Conservation (phyloP, 2,329 filamentous ascomycete species). For the Xylaria sp. region DNA sequence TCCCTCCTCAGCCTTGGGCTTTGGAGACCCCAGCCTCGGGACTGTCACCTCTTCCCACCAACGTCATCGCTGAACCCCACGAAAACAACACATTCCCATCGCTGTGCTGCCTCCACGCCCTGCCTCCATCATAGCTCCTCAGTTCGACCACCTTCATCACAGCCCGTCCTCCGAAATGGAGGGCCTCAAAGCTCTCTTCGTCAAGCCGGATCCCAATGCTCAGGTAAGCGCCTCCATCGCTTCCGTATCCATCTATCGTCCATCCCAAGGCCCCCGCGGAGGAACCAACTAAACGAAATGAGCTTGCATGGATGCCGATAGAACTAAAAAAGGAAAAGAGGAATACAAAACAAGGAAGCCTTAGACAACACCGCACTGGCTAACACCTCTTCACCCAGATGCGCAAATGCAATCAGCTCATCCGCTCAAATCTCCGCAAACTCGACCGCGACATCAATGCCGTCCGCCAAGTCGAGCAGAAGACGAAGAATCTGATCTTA, state of each 20-base stretch:
- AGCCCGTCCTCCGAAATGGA: conserved; percentile 71
- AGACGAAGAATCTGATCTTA: conserved; percentile 86
- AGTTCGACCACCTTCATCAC: background rate
- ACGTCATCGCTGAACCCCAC: conserved; percentile 34
- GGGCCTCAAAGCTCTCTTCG: conserved; percentile 84
- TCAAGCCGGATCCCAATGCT: conserved; percentile 89
- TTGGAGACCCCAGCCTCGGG: conserved; percentile 29
- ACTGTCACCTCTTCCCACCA: conserved; percentile 12
- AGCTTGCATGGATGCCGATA: background rate
- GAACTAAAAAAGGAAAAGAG: background rate
- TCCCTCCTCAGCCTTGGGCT: conserved; percentile 21
- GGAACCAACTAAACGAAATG: background rate
- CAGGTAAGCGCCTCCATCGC: conserved; percentile 70
- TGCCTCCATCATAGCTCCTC: background rate
- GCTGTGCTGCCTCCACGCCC: background rate
- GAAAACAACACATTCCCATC: conserved; percentile 2
- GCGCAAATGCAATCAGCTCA: conserved; percentile 92
- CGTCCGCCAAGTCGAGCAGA: conserved; percentile 81
- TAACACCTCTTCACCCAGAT: conserved; percentile 64
- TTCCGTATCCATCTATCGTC: conserved; percentile 18
- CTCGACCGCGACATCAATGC: conserved; percentile 90
- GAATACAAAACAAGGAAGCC: background rate
- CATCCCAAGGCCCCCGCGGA: background rate
- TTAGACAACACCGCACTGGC: conserved; percentile 10
- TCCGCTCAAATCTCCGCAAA: conserved; percentile 90